Evolutionary conservation across 163 green algal species (phyloP), one percentile per base, ranked within the genome.

Genomic region (Scenedesmus sp.): DNA sequence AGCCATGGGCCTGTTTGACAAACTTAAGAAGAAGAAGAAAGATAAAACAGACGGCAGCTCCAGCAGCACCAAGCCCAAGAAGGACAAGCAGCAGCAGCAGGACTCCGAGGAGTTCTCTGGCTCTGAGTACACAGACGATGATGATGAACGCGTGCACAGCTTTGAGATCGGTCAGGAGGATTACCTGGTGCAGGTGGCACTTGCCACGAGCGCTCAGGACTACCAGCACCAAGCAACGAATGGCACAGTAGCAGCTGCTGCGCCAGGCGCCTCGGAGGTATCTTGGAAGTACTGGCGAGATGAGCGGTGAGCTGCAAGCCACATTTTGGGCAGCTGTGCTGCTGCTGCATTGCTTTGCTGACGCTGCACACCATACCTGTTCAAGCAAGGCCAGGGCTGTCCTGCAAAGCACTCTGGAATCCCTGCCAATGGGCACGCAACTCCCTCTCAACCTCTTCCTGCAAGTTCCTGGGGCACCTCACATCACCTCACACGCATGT

Each of bases 141-240:
- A 83, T 20, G 89, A 92, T 40, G 89, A 92, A 46, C 82, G 56
- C 6, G 89, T 92, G 40, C 89, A 92, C 86, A 51, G 61, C 53
- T 92, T 90, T 86, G 89, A 92, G 83, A 89, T 92, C 16, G 89
- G 65, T 1, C 89, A 92, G 49, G 89, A 92, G 82, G 73, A 92
- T 53, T 92, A 92, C 53, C 83, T 92, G 37, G 82, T 92, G 37
- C 53, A 70, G 24, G 83, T 92, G 10, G 89, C 89, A 56, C 83
- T 92, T 3, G 89, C 89, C 16, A 89, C 89, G 10, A 90, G 82
- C 51, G 89, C 82, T 1, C 70, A 89, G 37, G 89, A 92, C 16
- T 89, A 82, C 46, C 70, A 89, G 82, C 40, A 73, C 18, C 59
- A 86, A 18, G 88, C 44, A 30, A 46, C 30, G 2, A 78, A 80